Evolutionary conservation across 1,284 basidiomycete species (phyloP).

Genomic region (Somion occarium): DNA sequence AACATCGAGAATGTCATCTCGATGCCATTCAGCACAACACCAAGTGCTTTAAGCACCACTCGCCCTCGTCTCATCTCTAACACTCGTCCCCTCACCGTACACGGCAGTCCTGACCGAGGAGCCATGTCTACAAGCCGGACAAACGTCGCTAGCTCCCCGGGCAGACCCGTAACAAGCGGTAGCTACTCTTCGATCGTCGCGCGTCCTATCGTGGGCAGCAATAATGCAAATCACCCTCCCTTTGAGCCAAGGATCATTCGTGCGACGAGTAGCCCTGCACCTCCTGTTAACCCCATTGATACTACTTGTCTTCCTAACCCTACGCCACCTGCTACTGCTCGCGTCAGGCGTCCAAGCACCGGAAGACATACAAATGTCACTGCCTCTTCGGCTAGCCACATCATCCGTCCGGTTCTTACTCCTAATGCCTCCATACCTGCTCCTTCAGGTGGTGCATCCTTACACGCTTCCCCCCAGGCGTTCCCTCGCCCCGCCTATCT

Average conservation of each 20-base stretch:
- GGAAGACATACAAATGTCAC: constrained; percentile 31
- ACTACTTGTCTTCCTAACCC: constrained; percentile 12
- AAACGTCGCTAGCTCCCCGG: constrained; percentile 17
- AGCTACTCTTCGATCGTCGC: constrained; percentile 16
- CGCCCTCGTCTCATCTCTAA: constrained; percentile 25
- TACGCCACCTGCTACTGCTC: constrained; percentile 1
- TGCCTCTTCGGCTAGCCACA: constrained; percentile 19
- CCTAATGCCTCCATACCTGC: constrained; percentile 13
- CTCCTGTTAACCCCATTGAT: constrained; percentile 7
- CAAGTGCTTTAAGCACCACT: constrained; percentile 14
- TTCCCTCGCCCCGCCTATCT: constrained; percentile 71
- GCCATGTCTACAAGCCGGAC: constrained; percentile 6
- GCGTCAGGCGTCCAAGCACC: constrained; percentile 11
- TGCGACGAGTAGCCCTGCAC: constrained; percentile 25
- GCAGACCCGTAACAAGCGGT: constrained; percentile 18
- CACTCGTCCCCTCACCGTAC: constrained; percentile 9
- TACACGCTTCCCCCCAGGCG: constrained; percentile 24
- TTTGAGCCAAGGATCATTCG: constrained; percentile 68
- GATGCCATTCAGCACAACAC: constrained; percentile 38
- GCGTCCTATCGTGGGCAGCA: constrained; percentile 16
- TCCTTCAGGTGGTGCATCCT: constrained; percentile 1
- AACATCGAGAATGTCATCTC: constrained; percentile 60
- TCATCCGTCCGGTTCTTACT: constrained; percentile 20
- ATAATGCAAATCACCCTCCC: constrained; percentile 17
- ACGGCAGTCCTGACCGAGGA: constrained; percentile 16